phyloP scores from a whole-genome alignment of 768 basidiomycete genomes.

The Inosperma sp. region DNA sequence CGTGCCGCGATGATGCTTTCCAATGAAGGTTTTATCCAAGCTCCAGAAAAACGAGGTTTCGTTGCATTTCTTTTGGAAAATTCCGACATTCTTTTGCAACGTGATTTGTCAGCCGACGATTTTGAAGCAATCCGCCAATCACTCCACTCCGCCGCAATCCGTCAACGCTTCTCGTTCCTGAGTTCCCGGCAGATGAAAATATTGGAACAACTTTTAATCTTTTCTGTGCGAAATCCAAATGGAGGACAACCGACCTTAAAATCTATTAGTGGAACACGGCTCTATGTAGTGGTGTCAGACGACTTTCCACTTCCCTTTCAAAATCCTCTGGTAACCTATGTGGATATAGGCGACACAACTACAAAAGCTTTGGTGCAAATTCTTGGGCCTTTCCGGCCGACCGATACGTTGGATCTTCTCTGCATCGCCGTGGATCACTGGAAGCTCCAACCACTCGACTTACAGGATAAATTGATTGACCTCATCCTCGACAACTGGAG shows the following conservation, averaged over 20 bases:
- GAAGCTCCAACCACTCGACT: conserved; percentile 18
- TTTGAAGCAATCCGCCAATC: not conserved
- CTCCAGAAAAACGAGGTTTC: not conserved
- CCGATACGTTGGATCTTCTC: too few relatives aligned
- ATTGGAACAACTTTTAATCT: not conserved
- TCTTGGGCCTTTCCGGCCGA: conserved; percentile 9
- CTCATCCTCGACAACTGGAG: conserved; percentile 22
- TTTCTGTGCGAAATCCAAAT: not conserved
- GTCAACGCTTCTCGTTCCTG: not conserved
- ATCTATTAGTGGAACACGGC: not conserved
- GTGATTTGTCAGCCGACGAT: not conserved
- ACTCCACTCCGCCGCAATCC: not conserved
- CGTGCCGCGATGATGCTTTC: not conserved
- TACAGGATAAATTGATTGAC: conserved; percentile 24
- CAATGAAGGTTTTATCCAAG: not conserved
- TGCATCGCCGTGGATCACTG: conserved; percentile 27
- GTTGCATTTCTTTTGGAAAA: not conserved
- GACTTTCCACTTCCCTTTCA: conserved; percentile 12
- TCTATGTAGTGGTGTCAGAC: conserved; percentile 8
- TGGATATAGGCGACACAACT: conserved; percentile 8
- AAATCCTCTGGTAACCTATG: conserved; percentile 6
- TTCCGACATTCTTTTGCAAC: not conserved
- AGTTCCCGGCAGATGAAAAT: not conserved
- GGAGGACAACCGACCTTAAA: not conserved
- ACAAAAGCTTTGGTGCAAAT: conserved; percentile 7